Conservation (phyloP, 345 rosid genomes). For the Heritiera fomes region DNA sequence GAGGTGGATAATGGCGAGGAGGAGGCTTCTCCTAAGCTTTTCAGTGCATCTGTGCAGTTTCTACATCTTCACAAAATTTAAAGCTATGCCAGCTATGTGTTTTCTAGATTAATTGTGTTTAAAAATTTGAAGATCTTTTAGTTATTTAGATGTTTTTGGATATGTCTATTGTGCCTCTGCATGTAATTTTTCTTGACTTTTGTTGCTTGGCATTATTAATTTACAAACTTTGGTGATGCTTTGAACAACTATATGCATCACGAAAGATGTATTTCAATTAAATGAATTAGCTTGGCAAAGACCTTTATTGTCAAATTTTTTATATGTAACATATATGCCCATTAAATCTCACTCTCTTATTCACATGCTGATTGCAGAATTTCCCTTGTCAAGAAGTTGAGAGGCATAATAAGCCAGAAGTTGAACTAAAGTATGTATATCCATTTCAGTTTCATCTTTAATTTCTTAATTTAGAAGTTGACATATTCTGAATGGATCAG, state of each 20-base stretch:
- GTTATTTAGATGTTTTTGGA: not conserved
- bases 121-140: not conserved
- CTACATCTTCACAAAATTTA: not conserved
- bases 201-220: not conserved
- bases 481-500: not conserved
- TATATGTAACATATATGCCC: constrained; percentile 13
- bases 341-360: constrained; percentile 14
- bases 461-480: not conserved
- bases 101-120: not conserved
- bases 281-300: not conserved
- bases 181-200: not conserved
- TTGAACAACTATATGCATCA: not conserved
- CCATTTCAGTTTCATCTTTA: constrained; percentile 10
- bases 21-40: not conserved
- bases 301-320: not conserved
- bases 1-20: not conserved
- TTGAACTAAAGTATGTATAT: constrained; percentile 87
- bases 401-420: constrained; percentile 99
- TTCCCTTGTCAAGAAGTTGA: constrained; percentile 99
- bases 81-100: not conserved
- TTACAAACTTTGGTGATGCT: not conserved
- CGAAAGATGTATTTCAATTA: constrained; percentile 2
- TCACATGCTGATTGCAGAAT: constrained; percentile 54
- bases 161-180: not conserved
- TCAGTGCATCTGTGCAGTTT: not conserved